Base-by-base conservation (phyloP, 768 basidiomycete species). In the Epithele typhae region DNA sequence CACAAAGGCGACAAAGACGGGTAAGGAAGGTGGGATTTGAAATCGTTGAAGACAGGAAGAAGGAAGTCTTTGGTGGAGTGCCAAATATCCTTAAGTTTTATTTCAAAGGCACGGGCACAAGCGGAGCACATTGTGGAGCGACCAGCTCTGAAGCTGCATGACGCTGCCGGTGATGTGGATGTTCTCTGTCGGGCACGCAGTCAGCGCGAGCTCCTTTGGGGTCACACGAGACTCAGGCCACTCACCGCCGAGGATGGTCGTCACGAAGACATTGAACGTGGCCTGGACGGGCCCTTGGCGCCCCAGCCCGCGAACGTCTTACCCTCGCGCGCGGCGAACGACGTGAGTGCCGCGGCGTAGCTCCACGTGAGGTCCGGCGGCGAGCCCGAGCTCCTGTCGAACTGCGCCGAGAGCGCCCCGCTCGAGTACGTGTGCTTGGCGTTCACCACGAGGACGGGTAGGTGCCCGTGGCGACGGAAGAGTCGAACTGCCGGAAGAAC, bases 321-420 rank as follows among this genome's bases (percentile, higher is more conserved):
- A 0, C 82, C 81, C 9, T 60, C 66, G n/a, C 79, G 71, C 1
- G 82, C 78, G 17, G 71, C 69, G 54, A 81, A 80, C 8, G 68
- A 79, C 0, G 86, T 86, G 44, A 89, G 62, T 0, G 78, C 74
- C 23, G 82, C 71, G 1, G 87, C 86, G 56, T 87, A 89, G 55
- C 78, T 83, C 87, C 86, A 89, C 0, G 86, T 88, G 46, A 88
- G 68, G 59, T 89, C 79, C 8, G 59, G 48, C 1, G 76, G 82
- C 3, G 63, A 37, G 4, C 87, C 87, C 19, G 69, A 60, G 45
- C 44, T 61, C 55, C 66, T 75, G 57, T 65, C 63, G 59, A 69
- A 88, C 59, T 89, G 84, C 3, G 86, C 86, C 58, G 81, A 82
- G 15, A 76, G 47, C 1, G 76, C 82, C 2, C 62, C 36, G 3